Evolutionary conservation across 2,329 filamentous ascomycete species (phyloP).

Genomic region (Cercospora sp.): DNA sequence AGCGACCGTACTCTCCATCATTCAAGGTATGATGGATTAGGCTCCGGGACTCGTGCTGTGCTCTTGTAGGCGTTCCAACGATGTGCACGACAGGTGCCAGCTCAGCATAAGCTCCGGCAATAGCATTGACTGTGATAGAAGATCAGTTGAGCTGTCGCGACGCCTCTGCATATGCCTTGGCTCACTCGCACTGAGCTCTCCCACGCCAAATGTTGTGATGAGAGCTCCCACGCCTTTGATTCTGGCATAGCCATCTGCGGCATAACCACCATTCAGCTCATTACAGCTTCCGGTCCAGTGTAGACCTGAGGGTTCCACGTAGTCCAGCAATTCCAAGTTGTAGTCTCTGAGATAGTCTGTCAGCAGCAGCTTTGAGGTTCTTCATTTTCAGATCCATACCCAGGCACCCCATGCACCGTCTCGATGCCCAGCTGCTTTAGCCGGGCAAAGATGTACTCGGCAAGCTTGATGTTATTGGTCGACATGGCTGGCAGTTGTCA

Average conservation of each 20-base stretch:
- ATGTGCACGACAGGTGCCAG: constrained; percentile 50
- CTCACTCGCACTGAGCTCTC: constrained; percentile 47
- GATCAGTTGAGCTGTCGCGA: not conserved
- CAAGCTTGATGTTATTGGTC: constrained; percentile 15
- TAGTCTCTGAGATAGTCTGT: constrained; percentile 42
- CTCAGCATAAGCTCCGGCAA: constrained; percentile 48
- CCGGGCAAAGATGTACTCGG: constrained; percentile 23
- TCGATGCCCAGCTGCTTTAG: constrained; percentile 20
- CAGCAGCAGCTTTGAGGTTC: not conserved
- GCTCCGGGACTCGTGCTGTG: constrained; percentile 6
- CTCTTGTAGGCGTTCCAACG: constrained; percentile 34
- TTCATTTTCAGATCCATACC: constrained; percentile 23
- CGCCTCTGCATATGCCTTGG: not conserved
- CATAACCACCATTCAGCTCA: constrained; percentile 21
- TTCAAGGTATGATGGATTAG: constrained; percentile 14
- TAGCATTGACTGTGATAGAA: constrained; percentile 41
- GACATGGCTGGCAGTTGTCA: constrained; percentile 10
- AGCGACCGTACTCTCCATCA: constrained; percentile 22
- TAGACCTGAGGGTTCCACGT: constrained; percentile 55
- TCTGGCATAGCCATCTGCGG: constrained; percentile 21
- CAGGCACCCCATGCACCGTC: constrained; percentile 36
- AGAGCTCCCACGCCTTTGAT: constrained; percentile 43
- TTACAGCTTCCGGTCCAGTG: constrained; percentile 52
- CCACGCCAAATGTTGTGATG: constrained; percentile 63
- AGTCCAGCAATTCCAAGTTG: constrained; percentile 56